Evolutionary conservation across 257 asterid genomes (phyloP), one percentile per base, ranked within the genome.

Genomic region (Hygrophila difformis): DNA sequence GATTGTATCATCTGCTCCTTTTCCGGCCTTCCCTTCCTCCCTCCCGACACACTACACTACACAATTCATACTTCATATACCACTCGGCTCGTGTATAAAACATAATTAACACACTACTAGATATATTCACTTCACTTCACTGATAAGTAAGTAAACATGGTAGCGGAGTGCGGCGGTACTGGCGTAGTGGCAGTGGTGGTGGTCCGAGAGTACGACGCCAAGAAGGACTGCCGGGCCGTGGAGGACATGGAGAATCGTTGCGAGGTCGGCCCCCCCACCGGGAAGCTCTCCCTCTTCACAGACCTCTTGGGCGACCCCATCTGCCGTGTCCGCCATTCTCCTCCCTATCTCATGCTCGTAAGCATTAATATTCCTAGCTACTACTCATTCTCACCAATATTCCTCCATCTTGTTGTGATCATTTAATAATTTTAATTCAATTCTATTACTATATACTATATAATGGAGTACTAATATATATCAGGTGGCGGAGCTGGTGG

Each of bases 401-500:
- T 8, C 16, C 23, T 15, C 13, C 0, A 18, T 10, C 48, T 14
- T 33, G 37, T 33, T 5, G 3, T 33, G 17, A 12, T 43, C 1
- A 18, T 26, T 26, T 26, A 0, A 19, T 44, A 8, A 0, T 4
- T 18, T 20, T 1, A 40, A 2, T 3, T 41, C n/a, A n/a, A n/a
- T n/a, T n/a, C n/a, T n/a, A n/a, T 26, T 26, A 26, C 31, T 26
- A 8, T 26, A 26, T n/a, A n/a, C n/a, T n/a, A n/a, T 26, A 26
- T 26, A 26, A 26, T 26, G 31, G n/a, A n/a, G 31, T 26, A 26
- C 31, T 26, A 26, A 26, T 26, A 26, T 3, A 8, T 22, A 1
- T 39, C 67, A 85, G 91, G 87, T 85, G 50, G 96, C 94, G 23
- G 92, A 85, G 73, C 39, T 70, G 65, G 92, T 71, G 66, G 72